Base-by-base conservation (phyloP, 2,329 filamentous ascomycete genomes). In the Aphanocladium album region DNA sequence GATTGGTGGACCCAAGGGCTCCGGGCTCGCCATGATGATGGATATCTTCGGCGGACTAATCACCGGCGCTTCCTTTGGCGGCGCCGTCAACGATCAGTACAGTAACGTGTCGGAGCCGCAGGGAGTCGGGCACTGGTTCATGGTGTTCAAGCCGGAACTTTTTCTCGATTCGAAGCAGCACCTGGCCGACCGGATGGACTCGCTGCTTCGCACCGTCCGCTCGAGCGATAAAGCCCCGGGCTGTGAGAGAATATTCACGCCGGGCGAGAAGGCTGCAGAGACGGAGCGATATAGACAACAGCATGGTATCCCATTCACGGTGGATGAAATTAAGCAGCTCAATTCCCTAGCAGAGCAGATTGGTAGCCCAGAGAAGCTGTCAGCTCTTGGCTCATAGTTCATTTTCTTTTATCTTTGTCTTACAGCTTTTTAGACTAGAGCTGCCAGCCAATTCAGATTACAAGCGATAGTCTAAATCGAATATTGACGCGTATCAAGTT, bases 1-100 rank as follows among this genome's bases (percentile, higher is more conserved):
- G 0, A 90, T 91, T 85, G 88, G 88, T 7, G 89, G 89, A 0
- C 88, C 89, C 0, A 91, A 91, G 71, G 89, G 89, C 0, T 87
- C 85, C 4, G 89, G 81, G 0, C 70, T 91, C 33, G 77, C 87
- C 0, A 82, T 92, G 55, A 90, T 90, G 86, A 91, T 91, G 89
- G 88, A 91, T 70, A 86, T 92, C 3, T 91, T 91, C 68, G 89
- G 86, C 0, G 89, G 88, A 0, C 84, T 88, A 0, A 67, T 91
- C 2, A 89, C 86, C 0, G 89, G 88, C 1, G 85, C 84, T 56
- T 88, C 87, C 0, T 91, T 89, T 72, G 89, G 87, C 0, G 88
- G 88, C 0, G 71, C 82, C 84, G 57, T 84, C 78, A 1, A 61
- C 27, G 79, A 80, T 59, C 84, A 83, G 0, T 87, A 87, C 70